Base-by-base conservation (phyloP, 257 asterid species). In the Anisodus acutangulus region DNA sequence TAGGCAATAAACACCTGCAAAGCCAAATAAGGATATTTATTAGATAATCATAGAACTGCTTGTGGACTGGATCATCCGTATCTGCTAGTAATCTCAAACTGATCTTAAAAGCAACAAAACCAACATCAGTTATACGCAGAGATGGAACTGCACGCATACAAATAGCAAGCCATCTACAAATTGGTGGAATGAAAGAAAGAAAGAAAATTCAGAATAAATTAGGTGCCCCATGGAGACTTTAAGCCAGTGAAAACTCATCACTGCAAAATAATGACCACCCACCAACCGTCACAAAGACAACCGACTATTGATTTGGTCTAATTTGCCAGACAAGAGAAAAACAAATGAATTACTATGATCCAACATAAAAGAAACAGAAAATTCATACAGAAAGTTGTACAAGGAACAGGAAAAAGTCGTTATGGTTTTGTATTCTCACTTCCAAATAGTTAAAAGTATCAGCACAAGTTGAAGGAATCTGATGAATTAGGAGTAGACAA, bases 401-500 rank as follows among this genome's bases (percentile, higher is more conserved):
- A 15, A 78, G 63, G 41, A 53, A 76, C 47, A 76, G 22, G 1
- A 31, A 31, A 31, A 53, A 81, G 84, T 51, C 4, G 1, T 49
- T 81, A 6, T 79, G 4, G 39, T 47, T 10, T 22, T 41, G 87
- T 83, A 89, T 72, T 70, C 80, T 82, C 84, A 91, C 94, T 95
- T 94, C 63, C 83, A 88, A 89, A 88, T 78, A 90, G 90, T 88
- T 39, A 87, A 85, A 35, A 91, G 92, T 92, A 87, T 89, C 92
- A 85, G 95, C 91, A 90, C 91, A 87, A 81, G 81, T 86, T 83
- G 83, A 80, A 90, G 86, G 92, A 92, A 91, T 91, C 89, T 82
- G 93, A 88, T 91, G 93, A 89, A 49, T 91, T 88, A 86, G 89
- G 87, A 92, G 90, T 92, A 87, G 89, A 89, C 85, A 88, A 89